Evolutionary conservation across 2,329 filamentous ascomycete genomes (phyloP), one percentile per base, ranked within the genome.

Genomic region (Scedosporium dehoogii): DNA sequence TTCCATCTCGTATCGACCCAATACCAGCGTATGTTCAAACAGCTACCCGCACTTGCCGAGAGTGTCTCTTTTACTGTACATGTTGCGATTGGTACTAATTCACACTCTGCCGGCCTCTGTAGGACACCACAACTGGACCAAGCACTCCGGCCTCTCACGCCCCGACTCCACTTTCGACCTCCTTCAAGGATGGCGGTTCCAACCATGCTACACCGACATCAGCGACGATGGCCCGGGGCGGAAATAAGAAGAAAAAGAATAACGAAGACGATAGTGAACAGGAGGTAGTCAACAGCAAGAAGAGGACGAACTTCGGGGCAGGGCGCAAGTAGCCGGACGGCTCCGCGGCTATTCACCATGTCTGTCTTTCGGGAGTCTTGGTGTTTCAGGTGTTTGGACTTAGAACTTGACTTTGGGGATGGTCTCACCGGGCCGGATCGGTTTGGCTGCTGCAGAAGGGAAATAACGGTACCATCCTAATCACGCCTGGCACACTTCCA

Each of bases 1-100:
- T 18, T 84, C 85, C n/a, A 78, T 86, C 46, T 86, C 83, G 1
- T 86, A 86, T 67, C 81, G 83, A 64, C 74, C 78, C 12, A 75
- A 71, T 51, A 73, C 70, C 56, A 68, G 70, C 63, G 75, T 75
- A 70, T 63, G 70, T 73, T 65, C 65, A 46, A 12, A 53, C 57
- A n/a, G n/a, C 42, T 38, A 62, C 63, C 16, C 63, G 6, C 46
- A 5, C 41, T 16, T 46, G n/a, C 23, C 12, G 10, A 62, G 41
- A 58, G 61, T 27, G 23, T 38, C 25, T 14, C 25, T n/a, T 29
- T 12, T 41, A 23, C 1, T 38, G 10, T 38, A 38, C 48, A 10
- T 5, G 33, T 41, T 7, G 27, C 42, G 33, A 42, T 16, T 10
- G 59, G 14, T 27, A 48, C 18, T 29, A 25, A 61, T n/a, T 41